Evolutionary conservation across 176 grass and related monocot genomes (phyloP).

Genomic region (Hordeum vulgare): DNA sequence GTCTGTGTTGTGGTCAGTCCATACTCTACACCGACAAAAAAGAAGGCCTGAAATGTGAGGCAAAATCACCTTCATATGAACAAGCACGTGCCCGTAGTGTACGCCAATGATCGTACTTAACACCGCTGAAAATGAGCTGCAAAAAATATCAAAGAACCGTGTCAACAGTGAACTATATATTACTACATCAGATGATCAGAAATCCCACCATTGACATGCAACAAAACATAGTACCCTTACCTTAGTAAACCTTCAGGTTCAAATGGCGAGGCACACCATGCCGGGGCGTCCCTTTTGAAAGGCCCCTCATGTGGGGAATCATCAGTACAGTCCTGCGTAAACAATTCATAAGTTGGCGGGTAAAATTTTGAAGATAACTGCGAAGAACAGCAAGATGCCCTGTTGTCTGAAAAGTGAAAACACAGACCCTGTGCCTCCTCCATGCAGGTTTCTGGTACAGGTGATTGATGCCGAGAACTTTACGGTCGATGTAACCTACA

Average conservation of each 20-base stretch:
- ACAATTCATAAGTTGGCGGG: not conserved
- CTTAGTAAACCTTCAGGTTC: conserved; percentile 91
- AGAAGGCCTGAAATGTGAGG: not conserved
- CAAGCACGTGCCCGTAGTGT: conserved; percentile 82
- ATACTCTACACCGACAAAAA: not conserved
- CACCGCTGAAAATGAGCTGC: conserved; percentile 76
- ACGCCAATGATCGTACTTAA: conserved; percentile 79
- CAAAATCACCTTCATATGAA: conserved; percentile 65
- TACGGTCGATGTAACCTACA: conserved; percentile 74
- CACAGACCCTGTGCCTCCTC: conserved; percentile 72
- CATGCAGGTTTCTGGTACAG: conserved; percentile 82
- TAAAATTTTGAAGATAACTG: not conserved
- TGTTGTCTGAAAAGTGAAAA: not conserved
- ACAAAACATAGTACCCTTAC: conserved; percentile 20
- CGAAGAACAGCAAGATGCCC: not conserved
- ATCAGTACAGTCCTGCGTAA: conserved; percentile 74
- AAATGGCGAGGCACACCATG: conserved; percentile 83
- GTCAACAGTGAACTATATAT: not conserved
- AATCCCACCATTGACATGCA: not conserved
- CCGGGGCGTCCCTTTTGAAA: conserved; percentile 58
- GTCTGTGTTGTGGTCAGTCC: not conserved
- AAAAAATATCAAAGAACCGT: not conserved
- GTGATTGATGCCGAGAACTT: conserved; percentile 80
- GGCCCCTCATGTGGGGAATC: conserved; percentile 69
- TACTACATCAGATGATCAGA: not conserved